Conservation (phyloP, 306 rosid species). For the Acacia melanoxylon region DNA sequence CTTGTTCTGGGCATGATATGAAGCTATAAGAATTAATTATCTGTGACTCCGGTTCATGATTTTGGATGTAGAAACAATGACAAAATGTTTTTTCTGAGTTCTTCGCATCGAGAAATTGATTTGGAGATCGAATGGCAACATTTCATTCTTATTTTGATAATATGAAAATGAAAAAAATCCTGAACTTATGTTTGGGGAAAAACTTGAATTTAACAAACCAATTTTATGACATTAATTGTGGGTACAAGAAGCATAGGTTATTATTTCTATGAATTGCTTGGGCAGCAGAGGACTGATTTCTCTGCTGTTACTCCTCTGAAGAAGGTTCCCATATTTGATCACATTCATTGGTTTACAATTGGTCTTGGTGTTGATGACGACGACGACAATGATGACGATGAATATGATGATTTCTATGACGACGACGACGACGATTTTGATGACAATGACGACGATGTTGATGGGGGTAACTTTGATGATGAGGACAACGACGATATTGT, state of each 20-base stretch:
- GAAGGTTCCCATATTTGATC: constrained; percentile 55
- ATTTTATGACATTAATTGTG: background rate
- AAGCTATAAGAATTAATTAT: background rate
- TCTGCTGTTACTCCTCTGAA: constrained; percentile 72
- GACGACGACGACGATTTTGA: background rate
- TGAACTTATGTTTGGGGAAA: background rate
- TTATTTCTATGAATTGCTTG: constrained; percentile 38
- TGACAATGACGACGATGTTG: background rate
- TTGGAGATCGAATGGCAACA: background rate
- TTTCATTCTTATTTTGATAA: background rate
- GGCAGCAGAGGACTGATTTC: constrained; percentile 82
- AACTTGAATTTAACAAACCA: background rate
- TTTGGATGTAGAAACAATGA: constrained; percentile 15
- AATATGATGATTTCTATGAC: constrained; percentile 15
- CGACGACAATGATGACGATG: background rate
- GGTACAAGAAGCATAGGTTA: constrained; percentile 26
- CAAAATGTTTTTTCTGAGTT: constrained; percentile 7
- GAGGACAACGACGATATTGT: background rate
- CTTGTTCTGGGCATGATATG: background rate
- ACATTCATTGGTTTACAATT: constrained; percentile 45
- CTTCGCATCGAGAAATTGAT: background rate
- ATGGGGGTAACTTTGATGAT: constrained; percentile 16
- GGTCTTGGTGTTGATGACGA: constrained; percentile 8
- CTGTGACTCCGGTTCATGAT: background rate
- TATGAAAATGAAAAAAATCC: background rate